Conservation (phyloP, 163 green algal species). For the Smithsoniella earleae region DNA sequence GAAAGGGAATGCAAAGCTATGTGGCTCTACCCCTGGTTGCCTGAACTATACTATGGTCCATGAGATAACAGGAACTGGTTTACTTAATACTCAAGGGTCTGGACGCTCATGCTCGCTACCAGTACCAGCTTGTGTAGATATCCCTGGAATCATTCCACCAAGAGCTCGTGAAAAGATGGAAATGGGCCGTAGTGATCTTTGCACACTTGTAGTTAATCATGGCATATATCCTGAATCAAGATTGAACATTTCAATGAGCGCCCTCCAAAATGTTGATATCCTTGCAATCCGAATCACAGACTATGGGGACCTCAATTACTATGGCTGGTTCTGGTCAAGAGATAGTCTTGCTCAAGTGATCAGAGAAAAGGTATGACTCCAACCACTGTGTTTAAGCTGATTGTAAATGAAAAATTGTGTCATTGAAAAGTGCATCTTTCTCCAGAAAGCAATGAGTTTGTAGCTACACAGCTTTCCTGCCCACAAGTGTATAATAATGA, state of each 20-base stretch:
- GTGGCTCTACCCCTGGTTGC: not conserved
- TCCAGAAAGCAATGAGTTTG: not conserved
- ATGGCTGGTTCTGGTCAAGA: constrained; percentile 10
- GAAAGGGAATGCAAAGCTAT: not conserved
- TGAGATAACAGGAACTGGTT: not conserved
- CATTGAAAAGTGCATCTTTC: not conserved
- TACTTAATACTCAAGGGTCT: not conserved
- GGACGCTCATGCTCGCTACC: not conserved
- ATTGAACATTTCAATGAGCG: not conserved
- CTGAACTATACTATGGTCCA: not conserved
- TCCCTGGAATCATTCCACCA: not conserved
- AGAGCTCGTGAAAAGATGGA: not conserved
- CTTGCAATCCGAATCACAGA: not conserved
- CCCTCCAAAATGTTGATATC: not conserved
- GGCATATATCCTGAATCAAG: not conserved
- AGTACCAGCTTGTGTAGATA: not conserved
- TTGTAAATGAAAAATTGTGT: not conserved
- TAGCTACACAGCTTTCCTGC: too few relatives aligned
- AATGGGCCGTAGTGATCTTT: not conserved
- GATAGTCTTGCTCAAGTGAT: not conserved
- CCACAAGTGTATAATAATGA: not conserved
- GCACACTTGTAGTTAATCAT: not conserved
- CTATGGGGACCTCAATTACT: not conserved
- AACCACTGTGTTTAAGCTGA: not conserved
- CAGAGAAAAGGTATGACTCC: not conserved